Base-by-base conservation (phyloP, 2,329 filamentous ascomycete species). In the Hymenoscyphus linearis region DNA sequence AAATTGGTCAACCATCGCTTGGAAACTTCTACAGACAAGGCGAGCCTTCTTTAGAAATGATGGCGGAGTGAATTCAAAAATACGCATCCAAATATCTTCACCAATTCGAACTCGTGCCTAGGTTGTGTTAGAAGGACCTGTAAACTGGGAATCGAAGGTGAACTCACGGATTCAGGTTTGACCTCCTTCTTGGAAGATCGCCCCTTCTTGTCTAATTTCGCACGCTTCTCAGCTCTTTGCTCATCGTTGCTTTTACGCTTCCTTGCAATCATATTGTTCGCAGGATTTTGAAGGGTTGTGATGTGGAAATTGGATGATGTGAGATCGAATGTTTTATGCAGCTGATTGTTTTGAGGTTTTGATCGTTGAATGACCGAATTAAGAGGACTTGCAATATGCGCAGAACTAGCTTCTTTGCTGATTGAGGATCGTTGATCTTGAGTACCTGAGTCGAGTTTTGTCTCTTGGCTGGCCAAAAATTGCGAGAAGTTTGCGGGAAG, bases 51-150 rank as follows among this genome's bases (percentile, higher is more conserved):
- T 66, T 13, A 72, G 60, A 50, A 73, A 71, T 2, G 65, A 59
- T 3, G 70, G 69, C n/a, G 70, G 70, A 2, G 66, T 66, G 52
- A 68, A 71, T 56, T 72, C 69, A 31, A 72, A 62, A 27, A 72
- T 69, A 2, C 67, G 64, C 65, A 71, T 68, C 65, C 66, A 70
- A n/a, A 72, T 60, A 40, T 67, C 63, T 12, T 60, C 47, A 40
- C 52, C 53, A 9, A 69, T n/a, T 18, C 54, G 60, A 22, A 62
- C 60, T 34, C 58, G 66, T 40, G 59, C 63, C 61, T 60, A 58
- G 59, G 64, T 16, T 16, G 2, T 25, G 55, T 68, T 62, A 68
- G 63, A 56, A 22, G 31, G 44, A 26, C 14, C 3, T n/a, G 27
- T 34, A 3, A 40, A 22, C 16, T n/a, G 27, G 14, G 16, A 5